phyloP scores from a whole-genome alignment of 1,284 basidiomycete species.

The Leccinum pallidistipes region DNA sequence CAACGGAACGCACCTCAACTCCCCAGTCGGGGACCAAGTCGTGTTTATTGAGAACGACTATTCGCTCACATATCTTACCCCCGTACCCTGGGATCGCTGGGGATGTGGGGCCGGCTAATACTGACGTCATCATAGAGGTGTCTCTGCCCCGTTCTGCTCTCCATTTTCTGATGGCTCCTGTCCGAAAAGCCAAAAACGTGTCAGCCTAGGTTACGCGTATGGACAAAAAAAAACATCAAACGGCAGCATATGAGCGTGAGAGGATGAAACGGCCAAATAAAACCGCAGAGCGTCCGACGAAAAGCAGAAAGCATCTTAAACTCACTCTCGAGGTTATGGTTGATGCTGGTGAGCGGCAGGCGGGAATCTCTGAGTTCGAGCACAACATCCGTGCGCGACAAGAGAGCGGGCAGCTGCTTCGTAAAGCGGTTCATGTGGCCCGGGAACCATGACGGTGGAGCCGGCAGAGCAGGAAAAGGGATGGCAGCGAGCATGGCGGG shows the following conservation, averaged over 20 bases:
- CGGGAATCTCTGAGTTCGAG: slow-evolving; percentile 94
- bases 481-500: slow-evolving; percentile 44
- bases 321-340: slow-evolving; percentile 82
- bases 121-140: slow-evolving; percentile 38
- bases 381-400: slow-evolving; percentile 86
- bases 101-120: slow-evolving; percentile 4
- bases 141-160: slow-evolving; percentile 58
- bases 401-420: slow-evolving; percentile 71
- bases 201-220: slow-evolving; percentile 4
- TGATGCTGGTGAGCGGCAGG: slow-evolving; percentile 92
- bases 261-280: slow-evolving; percentile 8
- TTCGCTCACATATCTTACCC: slow-evolving; percentile 65
- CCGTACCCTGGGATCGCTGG: slow-evolving; percentile 22
- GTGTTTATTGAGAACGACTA: slow-evolving; percentile 92
- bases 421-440: slow-evolving; percentile 96
- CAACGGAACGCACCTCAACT: slow-evolving; percentile 61
- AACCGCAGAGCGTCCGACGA: slow-evolving; percentile 3
- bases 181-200: slow-evolving; percentile 19
- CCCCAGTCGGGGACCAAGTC: slow-evolving; percentile 89
- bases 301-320: neutral
- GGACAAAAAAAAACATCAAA: slow-evolving; percentile 12
- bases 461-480: slow-evolving; percentile 58
- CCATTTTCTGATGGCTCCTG: slow-evolving; percentile 65
- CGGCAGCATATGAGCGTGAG: slow-evolving; percentile 22
- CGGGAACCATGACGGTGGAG: slow-evolving; percentile 93